A percentile compares a stretch with the other conserved stretches of the same genome.
phyloP scores from a whole-genome alignment of 2,329 filamentous ascomycete genomes.

The Westerdykella sp. region DNA sequence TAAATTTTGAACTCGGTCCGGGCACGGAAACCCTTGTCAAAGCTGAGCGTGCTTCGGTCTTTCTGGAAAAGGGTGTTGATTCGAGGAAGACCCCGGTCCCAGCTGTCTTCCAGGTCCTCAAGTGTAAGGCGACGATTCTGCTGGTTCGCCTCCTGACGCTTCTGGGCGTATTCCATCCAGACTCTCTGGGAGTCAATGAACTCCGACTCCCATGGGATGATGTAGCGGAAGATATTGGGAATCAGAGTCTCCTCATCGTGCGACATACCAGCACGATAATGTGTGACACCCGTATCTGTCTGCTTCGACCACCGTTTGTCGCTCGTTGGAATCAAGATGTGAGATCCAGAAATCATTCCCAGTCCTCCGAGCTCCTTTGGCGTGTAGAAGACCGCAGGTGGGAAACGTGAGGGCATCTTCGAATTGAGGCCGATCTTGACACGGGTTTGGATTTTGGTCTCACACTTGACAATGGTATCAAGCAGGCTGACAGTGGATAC shows the following conservation, averaged over 20 bases:
- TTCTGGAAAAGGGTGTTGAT: conserved; percentile 99
- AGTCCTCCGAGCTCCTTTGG: conserved; percentile 95
- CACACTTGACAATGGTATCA: conserved; percentile 98
- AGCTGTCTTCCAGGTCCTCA: conserved; percentile 95
- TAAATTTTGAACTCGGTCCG: conserved; percentile 97
- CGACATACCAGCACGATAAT: conserved; percentile 96
- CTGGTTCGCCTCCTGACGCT: conserved; percentile 91
- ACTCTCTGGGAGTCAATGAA: conserved; percentile 98
- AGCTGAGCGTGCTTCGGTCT: conserved; percentile 90
- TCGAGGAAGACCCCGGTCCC: conserved; percentile 93
- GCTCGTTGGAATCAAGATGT: conserved; percentile 93
- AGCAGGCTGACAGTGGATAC: conserved; percentile 91
- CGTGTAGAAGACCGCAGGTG: conserved; percentile 96
- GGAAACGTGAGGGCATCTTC: conserved; percentile 98
- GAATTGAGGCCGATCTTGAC: conserved; percentile 99
- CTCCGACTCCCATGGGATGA: conserved; percentile 97
- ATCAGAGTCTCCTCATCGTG: conserved; percentile 97
- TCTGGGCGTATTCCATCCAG: conserved; percentile 99
- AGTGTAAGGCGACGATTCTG: conserved; percentile 92
- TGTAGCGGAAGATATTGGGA: conserved; percentile 98
- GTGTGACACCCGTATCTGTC: conserved; percentile 92
- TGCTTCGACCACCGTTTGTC: conserved; percentile 99
- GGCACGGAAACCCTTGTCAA: conserved; percentile 96
- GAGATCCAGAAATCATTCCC: conserved; percentile 97
- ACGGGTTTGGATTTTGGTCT: conserved; percentile 98